Conservation (phyloP, 2,329 filamentous ascomycete species). For the Periconia macrospinosa region DNA sequence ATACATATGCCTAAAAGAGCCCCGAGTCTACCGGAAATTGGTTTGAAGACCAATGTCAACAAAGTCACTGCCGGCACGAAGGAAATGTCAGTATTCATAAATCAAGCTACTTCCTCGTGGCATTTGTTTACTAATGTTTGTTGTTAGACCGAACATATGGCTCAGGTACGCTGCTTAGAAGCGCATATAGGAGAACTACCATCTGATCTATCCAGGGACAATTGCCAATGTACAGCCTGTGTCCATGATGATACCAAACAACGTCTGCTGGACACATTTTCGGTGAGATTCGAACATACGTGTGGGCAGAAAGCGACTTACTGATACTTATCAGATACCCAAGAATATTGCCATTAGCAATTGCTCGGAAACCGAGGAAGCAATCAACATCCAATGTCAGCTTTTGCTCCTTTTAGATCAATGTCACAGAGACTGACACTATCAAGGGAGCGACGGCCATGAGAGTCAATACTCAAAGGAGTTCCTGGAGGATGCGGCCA, state of each 20-base stretch:
- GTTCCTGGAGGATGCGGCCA: constrained; percentile 54
- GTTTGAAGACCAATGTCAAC: not conserved
- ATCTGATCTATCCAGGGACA: constrained; percentile 57
- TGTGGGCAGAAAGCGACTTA: not conserved
- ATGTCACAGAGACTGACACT: not conserved
- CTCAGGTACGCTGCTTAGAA: constrained; percentile 22
- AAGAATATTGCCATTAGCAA: constrained; percentile 25
- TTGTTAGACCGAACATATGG: constrained; percentile 44
- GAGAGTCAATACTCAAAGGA: constrained; percentile 66
- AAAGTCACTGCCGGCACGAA: constrained; percentile 2
- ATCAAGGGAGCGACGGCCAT: constrained; percentile 62
- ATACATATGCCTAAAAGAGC: not conserved
- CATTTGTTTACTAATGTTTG: not conserved
- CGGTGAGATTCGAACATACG: constrained; percentile 45
- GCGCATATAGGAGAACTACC: not conserved
- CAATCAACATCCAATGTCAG: constrained; percentile 29
- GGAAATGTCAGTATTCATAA: constrained; percentile 4
- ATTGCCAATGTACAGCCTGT: constrained; percentile 70
- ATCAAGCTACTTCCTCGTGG: not conserved
- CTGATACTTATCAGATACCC: constrained; percentile 24
- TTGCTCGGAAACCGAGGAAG: constrained; percentile 2
- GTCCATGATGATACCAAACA: constrained; percentile 72
- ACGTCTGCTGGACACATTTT: constrained; percentile 68
- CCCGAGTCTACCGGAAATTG: not conserved
- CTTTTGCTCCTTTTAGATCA: not conserved